phyloP scores from a whole-genome alignment of 305 asterid genomes.

The Fraxinus latifolia region DNA sequence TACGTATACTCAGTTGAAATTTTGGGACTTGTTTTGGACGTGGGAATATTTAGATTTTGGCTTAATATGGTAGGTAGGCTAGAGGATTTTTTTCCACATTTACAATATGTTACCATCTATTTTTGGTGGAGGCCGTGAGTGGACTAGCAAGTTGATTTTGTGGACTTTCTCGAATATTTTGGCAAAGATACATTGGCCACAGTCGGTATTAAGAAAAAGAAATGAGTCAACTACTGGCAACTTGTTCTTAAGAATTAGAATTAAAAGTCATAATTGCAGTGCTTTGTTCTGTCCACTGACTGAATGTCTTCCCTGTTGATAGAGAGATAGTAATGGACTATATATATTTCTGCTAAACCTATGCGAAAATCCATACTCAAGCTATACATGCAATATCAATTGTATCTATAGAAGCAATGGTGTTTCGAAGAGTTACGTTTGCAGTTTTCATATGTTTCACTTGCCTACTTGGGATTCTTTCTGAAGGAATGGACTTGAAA shows the following conservation, averaged over 20 bases:
- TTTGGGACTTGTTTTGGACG: neutral
- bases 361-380: neutral
- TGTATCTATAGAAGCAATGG: neutral
- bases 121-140: neutral
- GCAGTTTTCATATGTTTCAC: slow-evolving; percentile 26
- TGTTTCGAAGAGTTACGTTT: slow-evolving; percentile 19
- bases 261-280: neutral
- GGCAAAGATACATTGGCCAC: neutral
- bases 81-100: neutral
- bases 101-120: neutral
- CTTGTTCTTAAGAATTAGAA: neutral
- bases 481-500: slow-evolving; percentile 25
- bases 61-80: neutral
- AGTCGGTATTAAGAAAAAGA: neutral
- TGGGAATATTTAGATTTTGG: neutral
- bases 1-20: neutral
- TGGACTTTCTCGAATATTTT: neutral
- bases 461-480: slow-evolving; percentile 30
- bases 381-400: neutral
- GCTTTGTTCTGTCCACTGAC: neutral
- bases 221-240: neutral
- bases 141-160: neutral
- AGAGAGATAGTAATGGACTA: neutral
- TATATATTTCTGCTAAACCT: neutral
- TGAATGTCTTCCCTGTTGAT: neutral